Evolutionary conservation across 192 early-diverging fungal genomes (phyloP).

Genomic region (Coemansia sp.): DNA sequence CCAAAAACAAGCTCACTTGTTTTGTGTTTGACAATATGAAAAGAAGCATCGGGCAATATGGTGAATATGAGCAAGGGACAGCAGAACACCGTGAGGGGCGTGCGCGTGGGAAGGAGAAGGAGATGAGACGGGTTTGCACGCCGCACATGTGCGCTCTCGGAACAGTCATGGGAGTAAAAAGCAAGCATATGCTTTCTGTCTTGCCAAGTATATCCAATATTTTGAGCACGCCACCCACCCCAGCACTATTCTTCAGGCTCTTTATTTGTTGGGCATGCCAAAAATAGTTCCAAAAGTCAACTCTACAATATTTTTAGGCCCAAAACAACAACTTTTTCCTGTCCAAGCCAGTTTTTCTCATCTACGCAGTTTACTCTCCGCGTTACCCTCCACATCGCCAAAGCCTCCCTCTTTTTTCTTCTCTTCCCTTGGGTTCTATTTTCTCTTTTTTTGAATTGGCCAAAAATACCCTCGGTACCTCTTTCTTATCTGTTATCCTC

Average conservation of each 20-base stretch:
- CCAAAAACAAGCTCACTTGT: too few species aligned
- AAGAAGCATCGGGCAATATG: too few species aligned
- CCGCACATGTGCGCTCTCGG: constrained; percentile 4
- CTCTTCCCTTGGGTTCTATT: background rate
- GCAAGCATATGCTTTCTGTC: background rate
- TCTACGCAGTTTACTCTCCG: background rate
- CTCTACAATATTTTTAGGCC: background rate
- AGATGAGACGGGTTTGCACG: background rate
- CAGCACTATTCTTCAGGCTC: constrained; percentile 1
- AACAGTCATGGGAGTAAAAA: background rate
- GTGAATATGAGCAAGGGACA: background rate
- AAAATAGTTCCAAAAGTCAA: constrained; percentile 2
- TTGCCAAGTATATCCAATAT: background rate
- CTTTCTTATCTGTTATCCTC: too few species aligned
- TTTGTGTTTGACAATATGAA: too few species aligned
- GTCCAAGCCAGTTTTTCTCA: constrained; percentile 2
- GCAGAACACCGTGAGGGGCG: background rate
- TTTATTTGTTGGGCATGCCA: constrained; percentile 1
- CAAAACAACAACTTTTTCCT: background rate
- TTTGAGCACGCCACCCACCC: background rate
- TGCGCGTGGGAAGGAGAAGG: constrained; percentile 10
- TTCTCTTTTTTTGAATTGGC: constrained; percentile 5
- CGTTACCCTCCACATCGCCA: background rate
- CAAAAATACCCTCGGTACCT: too few species aligned
- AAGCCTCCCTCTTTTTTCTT: background rate